Percentiles rank a stretch among this genome's conserved stretches.
These are phyloP conservation scores for Colletotrichum ledebouriae DNA, from an alignment of 2,329 filamentous ascomycete species.

Conservation along the genomic window DNA sequence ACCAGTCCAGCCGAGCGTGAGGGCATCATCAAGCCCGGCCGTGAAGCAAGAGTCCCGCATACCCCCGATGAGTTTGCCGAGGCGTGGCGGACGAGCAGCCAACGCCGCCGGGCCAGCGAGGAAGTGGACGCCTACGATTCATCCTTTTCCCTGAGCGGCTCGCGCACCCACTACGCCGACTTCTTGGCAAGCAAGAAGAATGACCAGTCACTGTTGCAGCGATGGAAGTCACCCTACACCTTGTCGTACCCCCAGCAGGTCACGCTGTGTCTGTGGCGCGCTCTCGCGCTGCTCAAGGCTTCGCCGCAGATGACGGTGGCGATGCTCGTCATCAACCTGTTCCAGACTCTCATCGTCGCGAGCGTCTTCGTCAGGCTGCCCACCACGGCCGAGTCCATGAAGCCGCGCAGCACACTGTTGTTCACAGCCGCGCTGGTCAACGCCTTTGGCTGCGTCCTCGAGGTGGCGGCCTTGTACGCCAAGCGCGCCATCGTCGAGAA, in stretches of 20 bases:
- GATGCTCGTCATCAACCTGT: slow-evolving; percentile 54
- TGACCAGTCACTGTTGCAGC: slow-evolving; percentile 31
- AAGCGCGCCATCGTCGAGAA: slow-evolving; percentile 50
- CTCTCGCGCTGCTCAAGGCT: slow-evolving; percentile 39
- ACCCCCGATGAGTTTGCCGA: slow-evolving; percentile 56
- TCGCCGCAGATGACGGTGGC: slow-evolving; percentile 43
- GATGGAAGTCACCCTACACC: slow-evolving; percentile 43
- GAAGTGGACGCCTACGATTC: slow-evolving; percentile 28
- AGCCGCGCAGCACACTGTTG: slow-evolving; percentile 52
- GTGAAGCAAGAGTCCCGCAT: slow-evolving; percentile 51
- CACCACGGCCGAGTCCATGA: slow-evolving; percentile 69
- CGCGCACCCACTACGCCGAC: slow-evolving; percentile 29
- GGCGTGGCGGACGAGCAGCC: slow-evolving; percentile 49
- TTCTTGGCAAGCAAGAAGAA: slow-evolving; percentile 30
- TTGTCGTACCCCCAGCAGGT: slow-evolving; percentile 45
- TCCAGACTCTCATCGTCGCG: slow-evolving; percentile 75
- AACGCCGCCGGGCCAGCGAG: neutral
- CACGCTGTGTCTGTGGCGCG: slow-evolving; percentile 44
- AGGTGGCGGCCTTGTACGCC: slow-evolving; percentile 50
- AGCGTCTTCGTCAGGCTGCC: slow-evolving; percentile 76
- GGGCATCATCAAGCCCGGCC: slow-evolving; percentile 51
- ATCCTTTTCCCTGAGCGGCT: slow-evolving; percentile 13
- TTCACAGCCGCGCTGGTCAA: slow-evolving; percentile 56
- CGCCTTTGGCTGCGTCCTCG: slow-evolving; percentile 58
- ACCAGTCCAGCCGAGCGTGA: slow-evolving; percentile 57